These are phyloP conservation scores for Stylosanthes scabra DNA, from an alignment of 331 rosid genomes.

Conservation along the genomic window DNA sequence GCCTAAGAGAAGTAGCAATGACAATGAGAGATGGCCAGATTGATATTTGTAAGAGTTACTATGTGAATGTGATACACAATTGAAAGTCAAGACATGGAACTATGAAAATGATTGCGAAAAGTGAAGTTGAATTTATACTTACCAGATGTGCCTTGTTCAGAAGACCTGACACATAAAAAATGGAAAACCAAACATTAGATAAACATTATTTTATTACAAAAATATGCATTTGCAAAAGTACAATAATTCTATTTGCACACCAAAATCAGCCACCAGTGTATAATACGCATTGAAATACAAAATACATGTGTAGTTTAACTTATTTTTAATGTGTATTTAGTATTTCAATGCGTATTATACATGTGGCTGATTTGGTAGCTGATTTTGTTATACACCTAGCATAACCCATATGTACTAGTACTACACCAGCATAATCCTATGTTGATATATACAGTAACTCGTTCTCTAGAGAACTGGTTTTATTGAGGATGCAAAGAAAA, in stretches of 20 bases:
- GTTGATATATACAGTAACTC: background rate
- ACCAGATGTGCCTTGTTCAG: constrained; percentile 88
- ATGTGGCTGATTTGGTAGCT: too few relatives aligned
- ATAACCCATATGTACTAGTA: background rate
- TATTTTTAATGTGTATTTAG: too few relatives aligned
- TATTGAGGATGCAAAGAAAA: background rate
- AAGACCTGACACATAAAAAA: constrained; percentile 69
- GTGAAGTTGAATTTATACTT: constrained; percentile 42
- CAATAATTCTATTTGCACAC: too few relatives aligned
- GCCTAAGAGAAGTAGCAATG: too few relatives aligned
- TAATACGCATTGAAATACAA: too few relatives aligned
- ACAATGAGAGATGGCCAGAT: too few relatives aligned
- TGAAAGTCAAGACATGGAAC: constrained; percentile 20
- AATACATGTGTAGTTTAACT: too few relatives aligned
- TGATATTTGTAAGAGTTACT: too few relatives aligned
- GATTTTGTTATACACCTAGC: too few relatives aligned
- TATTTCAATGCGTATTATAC: too few relatives aligned
- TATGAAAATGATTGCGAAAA: constrained; percentile 19
- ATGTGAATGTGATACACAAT: too few relatives aligned
- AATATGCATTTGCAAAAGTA: constrained; percentile 27
- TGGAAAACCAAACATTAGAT: constrained; percentile 39
- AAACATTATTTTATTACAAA: constrained; percentile 1
- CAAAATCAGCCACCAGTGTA: too few relatives aligned
- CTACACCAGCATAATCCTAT: background rate
- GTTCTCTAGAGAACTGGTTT: background rate